Base-by-base conservation (phyloP, 2,329 filamentous ascomycete genomes). In the Alternaria arborescens region DNA sequence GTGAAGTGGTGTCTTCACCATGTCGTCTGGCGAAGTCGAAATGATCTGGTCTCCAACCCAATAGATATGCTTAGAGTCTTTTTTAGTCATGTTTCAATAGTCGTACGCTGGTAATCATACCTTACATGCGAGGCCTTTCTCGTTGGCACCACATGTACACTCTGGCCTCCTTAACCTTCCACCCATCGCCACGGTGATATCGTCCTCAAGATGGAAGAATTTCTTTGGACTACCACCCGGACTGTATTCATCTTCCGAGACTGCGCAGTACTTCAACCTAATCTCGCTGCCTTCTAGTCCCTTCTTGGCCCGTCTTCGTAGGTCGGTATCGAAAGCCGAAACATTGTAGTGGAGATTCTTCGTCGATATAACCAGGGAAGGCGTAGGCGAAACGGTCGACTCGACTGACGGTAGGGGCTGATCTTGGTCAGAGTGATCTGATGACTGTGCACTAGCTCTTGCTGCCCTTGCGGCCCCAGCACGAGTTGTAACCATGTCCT, bases 401-500 rank as follows among this genome's bases (percentile, higher is more conserved):
- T 71, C 70, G 41, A 71, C 63, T 10, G 70, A 71, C 12, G 60
- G 67, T 20, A 72, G 26, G n/a, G 69, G 69, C 10, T 68, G 63
- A 20, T 72, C 64, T 30, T 71, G 68, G 16, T 67, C 69, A 18
- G 68, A 65, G 7, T 69, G 53, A 20, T 62, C 61, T 10, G 65
- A 66, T 16, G 65, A 59, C 48, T 61, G 56, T 61, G 61, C 50
- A 48, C 60, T 67, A 60, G 65, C 52, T 57, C 62, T 69, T 60
- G 66, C 64, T 65, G 68, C 72, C 64, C 66, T 73, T 61, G 72
- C 74, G 55, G 75, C 73, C 51, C 71, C 66, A 62, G 75, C 71
- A 64, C 75, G 72, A 71, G 76, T 77, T 50, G 72, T 78, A 62
- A 78, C 75, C 76, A 78, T 78, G 24, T 64, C 67, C 63, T 76